Base-by-base conservation (phyloP, 495 filamentous ascomycete species). In the Penicillium samsonianum region DNA sequence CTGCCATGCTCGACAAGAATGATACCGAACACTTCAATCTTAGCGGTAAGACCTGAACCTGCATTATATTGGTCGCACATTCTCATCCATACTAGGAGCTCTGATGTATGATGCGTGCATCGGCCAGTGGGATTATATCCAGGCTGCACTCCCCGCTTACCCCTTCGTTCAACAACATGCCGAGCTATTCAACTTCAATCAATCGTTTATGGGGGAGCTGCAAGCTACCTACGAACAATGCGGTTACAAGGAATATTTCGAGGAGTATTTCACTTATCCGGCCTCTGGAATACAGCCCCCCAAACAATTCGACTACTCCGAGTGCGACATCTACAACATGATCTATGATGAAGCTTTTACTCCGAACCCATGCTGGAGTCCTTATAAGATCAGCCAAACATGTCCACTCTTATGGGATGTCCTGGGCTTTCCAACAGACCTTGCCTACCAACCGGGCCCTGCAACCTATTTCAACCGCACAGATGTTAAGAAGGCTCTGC, bases 241-340 rank as follows among this genome's bases (percentile, higher is more conserved):
- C 19, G 33, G 48, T 17, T 51, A 37, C 48, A 40, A 51, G 16
- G 48, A 40, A 16, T 40, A 51, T 5, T 37, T 38, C 20, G 48
- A 51, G 2, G 31, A 51, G 17, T 51, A 51, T 28, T 38, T 51
- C 30, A 51, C 48, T n/a, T 51, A 23, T 22, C 48, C 48, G 17
- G 48, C 48, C 19, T 51, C 48, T 51, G 48, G 48, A 40, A 12
- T 51, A 1, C 48, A 51, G 14, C 48, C 48, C 5, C 1, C 48
- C 12, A 51, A 51, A 25, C 5, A 37, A 12, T 26, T 51, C 22
- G 25, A 40, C 30, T 51, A 51, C 48, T 40, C 33, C 17, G 33
- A 51, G 19, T 51, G 48, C 20, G 48, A 51, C 19, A 51, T 51
- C 6, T 51, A 51, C 48, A 51, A 51, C 48, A 51, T 51, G 48